Evolutionary conservation across 495 filamentous ascomycete species (phyloP).

Genomic region (Tuber microsphaerosporum): DNA sequence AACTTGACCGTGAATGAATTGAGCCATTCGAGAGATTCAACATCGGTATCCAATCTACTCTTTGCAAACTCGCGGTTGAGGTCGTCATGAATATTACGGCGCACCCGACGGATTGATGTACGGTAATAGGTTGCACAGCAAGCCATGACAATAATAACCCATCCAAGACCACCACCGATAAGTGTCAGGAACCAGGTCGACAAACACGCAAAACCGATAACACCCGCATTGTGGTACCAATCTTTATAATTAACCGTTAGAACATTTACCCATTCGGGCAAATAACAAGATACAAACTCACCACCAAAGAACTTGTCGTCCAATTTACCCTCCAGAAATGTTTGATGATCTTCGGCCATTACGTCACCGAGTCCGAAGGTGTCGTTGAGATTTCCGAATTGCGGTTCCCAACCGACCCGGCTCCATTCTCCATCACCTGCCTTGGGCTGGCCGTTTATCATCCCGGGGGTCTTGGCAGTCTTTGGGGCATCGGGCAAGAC

Average conservation of each 20-base stretch:
- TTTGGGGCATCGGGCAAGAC: constrained; percentile 11
- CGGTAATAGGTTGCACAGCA: constrained; percentile 91
- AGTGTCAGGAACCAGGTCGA: constrained; percentile 82
- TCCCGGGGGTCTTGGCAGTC: constrained; percentile 35
- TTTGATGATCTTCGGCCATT: constrained; percentile 65
- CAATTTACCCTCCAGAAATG: constrained; percentile 73
- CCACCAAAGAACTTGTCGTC: constrained; percentile 89
- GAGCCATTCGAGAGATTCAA: constrained; percentile 95
- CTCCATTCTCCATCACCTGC: constrained; percentile 59
- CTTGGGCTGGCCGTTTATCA: constrained; percentile 51
- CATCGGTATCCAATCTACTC: constrained; percentile 79
- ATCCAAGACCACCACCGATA: constrained; percentile 81
- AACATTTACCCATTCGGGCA: constrained; percentile 8
- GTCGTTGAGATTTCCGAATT: constrained; percentile 62
- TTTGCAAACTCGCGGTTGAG: constrained; percentile 88
- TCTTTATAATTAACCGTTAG: constrained; percentile 50
- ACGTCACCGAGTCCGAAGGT: constrained; percentile 28
- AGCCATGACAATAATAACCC: constrained; percentile 90
- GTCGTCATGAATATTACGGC: constrained; percentile 94
- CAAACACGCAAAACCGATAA: constrained; percentile 89
- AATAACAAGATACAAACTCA: constrained; percentile 44
- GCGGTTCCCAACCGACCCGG: constrained; percentile 79
- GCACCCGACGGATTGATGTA: constrained; percentile 85
- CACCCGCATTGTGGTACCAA: constrained; percentile 92
- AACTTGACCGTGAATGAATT: constrained; percentile 98